phyloP scores from a whole-genome alignment of 129 eudicot genomes.

The Arctium minus region DNA sequence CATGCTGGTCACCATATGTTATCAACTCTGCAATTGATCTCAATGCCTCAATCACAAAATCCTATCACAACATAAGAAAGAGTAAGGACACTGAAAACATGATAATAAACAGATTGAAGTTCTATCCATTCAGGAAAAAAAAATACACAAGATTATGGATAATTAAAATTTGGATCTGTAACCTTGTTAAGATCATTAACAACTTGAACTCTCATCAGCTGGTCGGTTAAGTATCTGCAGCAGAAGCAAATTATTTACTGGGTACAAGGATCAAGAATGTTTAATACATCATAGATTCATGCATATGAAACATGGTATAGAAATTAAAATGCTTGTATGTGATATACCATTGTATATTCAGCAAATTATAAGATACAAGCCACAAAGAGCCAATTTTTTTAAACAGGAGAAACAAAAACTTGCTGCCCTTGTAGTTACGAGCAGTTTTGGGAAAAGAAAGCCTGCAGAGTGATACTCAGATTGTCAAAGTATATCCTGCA shows the following conservation, averaged over 20 bases:
- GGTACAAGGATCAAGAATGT: conserved; percentile 2
- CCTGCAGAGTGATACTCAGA: not conserved
- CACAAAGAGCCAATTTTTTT: not conserved
- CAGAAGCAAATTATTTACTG: conserved; percentile 21
- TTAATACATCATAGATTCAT: not conserved
- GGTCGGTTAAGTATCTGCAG: conserved; percentile 74
- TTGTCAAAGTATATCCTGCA: not conserved
- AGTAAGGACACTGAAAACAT: conserved; percentile 3
- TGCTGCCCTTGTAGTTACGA: not conserved
- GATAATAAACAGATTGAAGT: not conserved
- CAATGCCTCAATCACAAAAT: conserved; percentile 89
- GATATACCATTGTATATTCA: not conserved
- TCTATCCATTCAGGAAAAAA: not conserved
- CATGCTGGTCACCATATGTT: conserved; percentile 97
- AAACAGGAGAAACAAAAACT: not conserved
- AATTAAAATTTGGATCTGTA: not conserved
- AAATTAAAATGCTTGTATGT: not conserved
- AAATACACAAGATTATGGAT: not conserved
- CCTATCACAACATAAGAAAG: conserved; percentile 38
- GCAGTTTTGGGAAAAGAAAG: not conserved
- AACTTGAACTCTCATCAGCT: conserved; percentile 75
- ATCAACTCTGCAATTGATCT: conserved; percentile 93
- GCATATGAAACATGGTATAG: not conserved
- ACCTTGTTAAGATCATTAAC: conserved; percentile 96
- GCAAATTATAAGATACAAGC: not conserved